Evolutionary conservation across 176 grass and related monocot genomes (phyloP), one percentile per base, ranked within the genome.

Genomic region (Oryza meyeriana): DNA sequence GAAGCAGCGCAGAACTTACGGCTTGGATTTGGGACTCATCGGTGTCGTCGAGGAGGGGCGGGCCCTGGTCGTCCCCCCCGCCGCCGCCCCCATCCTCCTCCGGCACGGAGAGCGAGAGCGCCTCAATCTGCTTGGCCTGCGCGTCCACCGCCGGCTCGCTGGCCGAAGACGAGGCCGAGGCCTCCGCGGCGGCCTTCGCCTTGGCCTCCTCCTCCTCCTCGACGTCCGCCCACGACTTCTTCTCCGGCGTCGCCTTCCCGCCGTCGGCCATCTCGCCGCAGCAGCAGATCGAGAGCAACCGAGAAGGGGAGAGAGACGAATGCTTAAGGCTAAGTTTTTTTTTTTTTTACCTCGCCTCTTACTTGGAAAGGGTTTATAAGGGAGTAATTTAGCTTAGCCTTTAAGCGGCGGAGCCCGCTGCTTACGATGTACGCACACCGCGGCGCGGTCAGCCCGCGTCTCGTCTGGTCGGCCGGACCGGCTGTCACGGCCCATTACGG

Each of bases 11-110:
- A 33, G 32, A 26, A 33, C 80, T 59, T 98, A 98, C 95, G 39
- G 92, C 86, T 70, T 91, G 82, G 81, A 98, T 98, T 62, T 95
- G 89, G n/a, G 90, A 68, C n/a, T 98, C 92, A 41, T 98, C 88
- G 18, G 92, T 91, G 17, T 98, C 95, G 4, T 95, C 79, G 44
- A 97, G 90, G 33, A 87, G 88, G 7, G 83, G 75, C 26, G 88
- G 92, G 0, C 34, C 83, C 42, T 89, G 65, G 3, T 38, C 20
- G 20, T 30, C 87, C 18, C 18, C 31, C 71, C 24, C 85, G 14
- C 28, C 28, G 34, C 28, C 82, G 13, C 44, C 55, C 3, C 22
- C 55, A 25, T 72, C 78, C 3, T 89, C 87, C 8, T 93, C 87
- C 38, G 84, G 77, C 3, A 77, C 84, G 26, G 92, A 38, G 47